Base-by-base conservation (phyloP, 805 yeast species). In the Blastobotrys muscicola region DNA sequence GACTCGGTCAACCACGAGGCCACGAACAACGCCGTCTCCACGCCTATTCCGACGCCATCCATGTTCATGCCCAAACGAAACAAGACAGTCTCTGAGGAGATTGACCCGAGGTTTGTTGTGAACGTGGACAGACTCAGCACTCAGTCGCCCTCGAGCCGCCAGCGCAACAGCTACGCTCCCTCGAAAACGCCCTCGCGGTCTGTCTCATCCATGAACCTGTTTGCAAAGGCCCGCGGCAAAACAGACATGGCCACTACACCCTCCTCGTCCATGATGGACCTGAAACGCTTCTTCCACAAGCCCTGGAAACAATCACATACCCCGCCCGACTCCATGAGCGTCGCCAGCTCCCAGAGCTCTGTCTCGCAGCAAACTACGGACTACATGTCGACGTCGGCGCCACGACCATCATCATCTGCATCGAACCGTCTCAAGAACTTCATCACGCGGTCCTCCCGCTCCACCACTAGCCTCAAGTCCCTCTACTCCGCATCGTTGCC, bases 31-130 rank as follows among this genome's bases (percentile, higher is more conserved):
- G 8, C 36, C 36, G 4, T 33, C 36, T 26, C 8, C 20, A 13
- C 34, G 20, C 34, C 34, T 35, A 38, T 10, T n/a, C 32, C 29
- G 20, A 16, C 23, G 4, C 12, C 34, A 9, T 8, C 4, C 20
- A 29, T 15, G 10, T 11, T 10, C 33, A 38, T 10, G 15, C 23
- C 15, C n/a, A 29, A 5, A 6, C 23, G 26, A 11, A 16, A 12
- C 44, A 31, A 52, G 11, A 60, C 75, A 4, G 57, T 67, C 34
- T 64, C 76, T 13, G 67, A 71, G 11, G 71, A 78, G 29, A 78
- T 87, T n/a, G 96, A 86, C 57, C 83, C 94, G 11, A 71, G 95
- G 36, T 86, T 87, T 57, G 78, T 87, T 40, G 82, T 87, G 33
- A 83, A 94, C 8, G 78, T 85, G 54, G 92, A 82, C 48, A 75